phyloP scores from a whole-genome alignment of 345 rosid species.

The Boechera stricta region DNA sequence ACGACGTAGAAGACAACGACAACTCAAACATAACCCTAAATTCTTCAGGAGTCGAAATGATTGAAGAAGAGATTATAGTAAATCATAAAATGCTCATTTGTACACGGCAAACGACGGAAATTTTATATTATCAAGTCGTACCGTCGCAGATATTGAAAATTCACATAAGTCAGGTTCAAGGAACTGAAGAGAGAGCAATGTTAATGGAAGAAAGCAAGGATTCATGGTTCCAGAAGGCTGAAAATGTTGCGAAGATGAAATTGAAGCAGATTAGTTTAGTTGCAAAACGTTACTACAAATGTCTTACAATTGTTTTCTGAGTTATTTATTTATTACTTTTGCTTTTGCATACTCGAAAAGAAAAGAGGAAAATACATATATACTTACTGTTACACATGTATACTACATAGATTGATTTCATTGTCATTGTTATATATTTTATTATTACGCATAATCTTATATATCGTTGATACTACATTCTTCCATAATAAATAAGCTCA shows the following conservation, averaged over 20 bases:
- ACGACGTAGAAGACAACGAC: constrained; percentile 41
- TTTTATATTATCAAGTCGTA: constrained; percentile 69
- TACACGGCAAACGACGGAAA: constrained; percentile 73
- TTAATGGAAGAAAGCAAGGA: constrained; percentile 23
- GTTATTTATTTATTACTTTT: constrained; percentile 11
- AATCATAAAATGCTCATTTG: constrained; percentile 73
- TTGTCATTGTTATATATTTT: background rate
- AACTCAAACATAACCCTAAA: constrained; percentile 46
- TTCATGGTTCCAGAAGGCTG: constrained; percentile 42
- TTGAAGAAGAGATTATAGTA: constrained; percentile 60
- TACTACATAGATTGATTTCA: constrained; percentile 13
- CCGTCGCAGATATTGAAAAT: constrained; percentile 80
- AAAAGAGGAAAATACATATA: background rate
- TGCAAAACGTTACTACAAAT: constrained; percentile 42
- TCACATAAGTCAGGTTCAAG: constrained; percentile 51
- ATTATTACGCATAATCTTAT: background rate
- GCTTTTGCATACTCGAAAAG: background rate
- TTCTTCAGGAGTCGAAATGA: constrained; percentile 58
- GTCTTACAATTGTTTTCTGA: constrained; percentile 36
- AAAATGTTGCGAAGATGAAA: constrained; percentile 37
- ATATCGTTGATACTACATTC: background rate
- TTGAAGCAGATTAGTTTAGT: constrained; percentile 30
- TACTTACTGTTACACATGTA: constrained; percentile 7
- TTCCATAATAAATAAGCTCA: background rate
- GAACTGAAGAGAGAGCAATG: constrained; percentile 36